Evolutionary conservation across 2,329 filamentous ascomycete genomes (phyloP), one percentile per base, ranked within the genome.

Genomic region (Cladosporium sp.): DNA sequence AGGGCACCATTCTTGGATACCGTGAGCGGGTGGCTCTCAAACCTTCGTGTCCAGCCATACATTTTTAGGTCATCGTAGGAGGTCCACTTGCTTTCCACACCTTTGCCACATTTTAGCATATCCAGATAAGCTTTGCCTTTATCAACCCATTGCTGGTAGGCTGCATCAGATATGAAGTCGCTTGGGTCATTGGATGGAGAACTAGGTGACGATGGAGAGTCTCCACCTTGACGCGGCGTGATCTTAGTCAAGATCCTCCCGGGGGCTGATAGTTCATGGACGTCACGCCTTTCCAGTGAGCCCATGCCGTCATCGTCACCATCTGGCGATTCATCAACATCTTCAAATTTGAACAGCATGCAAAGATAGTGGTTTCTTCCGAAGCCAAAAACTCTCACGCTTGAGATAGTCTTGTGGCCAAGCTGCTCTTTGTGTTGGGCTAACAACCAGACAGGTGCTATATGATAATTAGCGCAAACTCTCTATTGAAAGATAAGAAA

Each of bases 31-130:
- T 36, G 32, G 13, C 4, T n/a, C 11, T 27, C 17, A 7, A 12
- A 3, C 9, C 20, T 13, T 7, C 1, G 3, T 22, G 22, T 17
- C 34, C 42, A 51, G 22, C 52, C 48, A 15, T 47, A 34, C 17
- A 39, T 27, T 3, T 24, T 27, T 15, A 54, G 36, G 18, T 47
- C 50, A 11, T 42, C 39, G 18, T 22, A 45, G 12, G 37, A n/a
- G 2, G 40, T 52, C 53, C 53, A 52, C 12, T 7, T 18, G 36
- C 49, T 52, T 32, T 47, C 36, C 43, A 19, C 22, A 20, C 13
- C 20, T 29, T 17, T 22, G 18, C 44, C 36, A 11, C 44, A 47
- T 3, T 32, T 19, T 4, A 47, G 36, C 44, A 47, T 13, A 7
- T 47, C 44, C 20, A 47, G 34, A 8, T 39, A 32, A 4, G 17